Evolutionary conservation across 495 filamentous ascomycete species (phyloP).

Genomic region (Diplogelasinospora grovesii): DNA sequence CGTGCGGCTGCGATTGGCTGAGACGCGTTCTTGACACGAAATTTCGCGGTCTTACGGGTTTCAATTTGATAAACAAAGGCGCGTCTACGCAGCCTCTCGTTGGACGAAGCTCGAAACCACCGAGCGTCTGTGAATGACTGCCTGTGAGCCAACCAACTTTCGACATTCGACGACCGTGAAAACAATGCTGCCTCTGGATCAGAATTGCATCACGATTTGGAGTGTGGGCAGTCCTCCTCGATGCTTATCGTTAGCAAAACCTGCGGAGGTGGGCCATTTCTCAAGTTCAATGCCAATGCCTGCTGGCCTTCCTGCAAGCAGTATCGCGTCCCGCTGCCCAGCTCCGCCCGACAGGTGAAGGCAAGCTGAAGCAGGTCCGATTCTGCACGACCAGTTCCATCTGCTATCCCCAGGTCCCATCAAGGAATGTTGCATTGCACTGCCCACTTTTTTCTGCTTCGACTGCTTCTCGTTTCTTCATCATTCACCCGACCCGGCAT

Average conservation of each 20-base stretch:
- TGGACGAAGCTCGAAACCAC: conserved; percentile 11
- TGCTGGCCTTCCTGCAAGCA: too few relatives aligned
- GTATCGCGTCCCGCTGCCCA: too few relatives aligned
- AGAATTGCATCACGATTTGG: too few relatives aligned
- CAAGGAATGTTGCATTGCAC: conserved; percentile 6
- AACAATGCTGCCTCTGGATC: too few relatives aligned
- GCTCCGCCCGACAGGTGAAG: too few relatives aligned
- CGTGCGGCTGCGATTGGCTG: conserved; percentile 1
- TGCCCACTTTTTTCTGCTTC: neutral
- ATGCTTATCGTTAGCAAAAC: too few relatives aligned
- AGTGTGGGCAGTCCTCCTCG: too few relatives aligned
- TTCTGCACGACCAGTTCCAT: too few relatives aligned
- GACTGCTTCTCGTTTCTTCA: conserved; percentile 1
- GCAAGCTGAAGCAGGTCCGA: too few relatives aligned
- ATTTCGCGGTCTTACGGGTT: neutral
- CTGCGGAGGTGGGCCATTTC: too few relatives aligned
- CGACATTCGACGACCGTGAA: neutral
- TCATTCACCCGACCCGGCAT: neutral
- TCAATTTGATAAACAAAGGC: conserved; percentile 12
- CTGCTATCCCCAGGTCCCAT: too few relatives aligned
- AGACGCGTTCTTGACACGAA: conserved; percentile 1
- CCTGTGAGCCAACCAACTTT: conserved; percentile 3
- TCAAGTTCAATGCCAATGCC: too few relatives aligned
- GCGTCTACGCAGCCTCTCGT: conserved; percentile 12
- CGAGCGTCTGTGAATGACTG: conserved; percentile 1